phyloP scores from a whole-genome alignment of 352 stramenopile species.

The Phytopythium litorale region DNA sequence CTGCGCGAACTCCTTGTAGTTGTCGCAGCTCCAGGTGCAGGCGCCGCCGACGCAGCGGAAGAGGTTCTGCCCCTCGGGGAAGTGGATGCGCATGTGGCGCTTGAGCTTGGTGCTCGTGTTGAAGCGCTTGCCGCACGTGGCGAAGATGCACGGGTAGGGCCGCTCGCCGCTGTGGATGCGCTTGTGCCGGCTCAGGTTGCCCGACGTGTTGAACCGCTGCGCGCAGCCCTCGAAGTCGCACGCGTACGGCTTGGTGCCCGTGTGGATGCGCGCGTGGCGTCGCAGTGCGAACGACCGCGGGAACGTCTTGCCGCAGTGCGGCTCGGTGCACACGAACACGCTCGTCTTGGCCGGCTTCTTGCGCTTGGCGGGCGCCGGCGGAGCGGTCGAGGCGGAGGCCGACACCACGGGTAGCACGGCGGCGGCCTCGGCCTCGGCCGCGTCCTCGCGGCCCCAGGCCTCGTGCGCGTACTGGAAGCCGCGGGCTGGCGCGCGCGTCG shows the following conservation, averaged over 20 bases:
- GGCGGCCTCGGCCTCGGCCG: not conserved
- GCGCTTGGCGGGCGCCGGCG: conserved; percentile 9
- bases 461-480: conserved; percentile 5
- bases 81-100: conserved; percentile 86
- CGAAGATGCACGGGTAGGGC: conserved; percentile 76
- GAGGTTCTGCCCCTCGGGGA: conserved; percentile 67
- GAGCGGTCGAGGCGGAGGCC: not conserved
- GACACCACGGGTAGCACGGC: conserved; percentile 11
- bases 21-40: conserved; percentile 68
- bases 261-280: conserved; percentile 84
- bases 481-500: not conserved
- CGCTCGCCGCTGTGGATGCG: conserved; percentile 84
- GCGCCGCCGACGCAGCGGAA: conserved; percentile 62
- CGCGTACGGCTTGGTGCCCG: conserved; percentile 74
- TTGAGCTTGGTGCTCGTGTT: conserved; percentile 90
- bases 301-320: conserved; percentile 84
- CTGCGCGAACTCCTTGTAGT: conserved; percentile 81
- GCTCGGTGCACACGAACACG: conserved; percentile 69
- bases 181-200: conserved; percentile 85
- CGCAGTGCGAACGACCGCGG: conserved; percentile 79
- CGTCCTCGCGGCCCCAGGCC: not conserved
- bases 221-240: conserved; percentile 74
- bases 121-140: conserved; percentile 79
- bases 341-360: conserved; percentile 47
- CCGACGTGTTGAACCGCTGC: conserved; percentile 85